phyloP scores from a whole-genome alignment of 331 rosid genomes.

The Erythrophleum ivorense region DNA sequence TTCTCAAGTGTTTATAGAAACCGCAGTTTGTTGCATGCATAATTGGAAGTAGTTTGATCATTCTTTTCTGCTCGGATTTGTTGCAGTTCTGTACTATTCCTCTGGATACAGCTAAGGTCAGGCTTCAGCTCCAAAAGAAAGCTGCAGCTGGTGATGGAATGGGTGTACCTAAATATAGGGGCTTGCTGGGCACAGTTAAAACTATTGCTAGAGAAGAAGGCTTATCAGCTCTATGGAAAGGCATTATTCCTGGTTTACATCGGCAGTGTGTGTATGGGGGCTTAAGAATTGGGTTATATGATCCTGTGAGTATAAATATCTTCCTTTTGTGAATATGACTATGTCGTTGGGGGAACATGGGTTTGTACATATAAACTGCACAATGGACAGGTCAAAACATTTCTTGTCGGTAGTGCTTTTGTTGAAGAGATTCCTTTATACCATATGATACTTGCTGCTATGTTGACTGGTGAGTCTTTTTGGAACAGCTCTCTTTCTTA shows the following conservation, averaged over 20 bases:
- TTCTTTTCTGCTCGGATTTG: constrained; percentile 28
- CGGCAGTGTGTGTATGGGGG: constrained; percentile 97
- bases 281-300: constrained; percentile 93
- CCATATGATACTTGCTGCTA: constrained; percentile 89
- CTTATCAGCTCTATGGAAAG: constrained; percentile 83
- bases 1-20: not conserved
- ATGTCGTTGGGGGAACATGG: constrained; percentile 41
- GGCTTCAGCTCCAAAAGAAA: constrained; percentile 97
- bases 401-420: constrained; percentile 84
- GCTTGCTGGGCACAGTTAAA: constrained; percentile 73
- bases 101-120: constrained; percentile 91
- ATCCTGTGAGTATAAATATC: constrained; percentile 79
- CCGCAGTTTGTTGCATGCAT: not conserved
- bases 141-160: constrained; percentile 51
- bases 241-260: constrained; percentile 92
- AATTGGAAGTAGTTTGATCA: constrained; percentile 6
- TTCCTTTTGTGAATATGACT: constrained; percentile 38
- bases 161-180: constrained; percentile 66
- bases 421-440: constrained; percentile 78
- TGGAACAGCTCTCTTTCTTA: constrained; percentile 4
- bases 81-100: constrained; percentile 93
- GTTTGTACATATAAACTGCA: constrained; percentile 53
- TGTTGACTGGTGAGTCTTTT: constrained; percentile 78
- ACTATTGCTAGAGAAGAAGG: constrained; percentile 98
- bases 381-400: constrained; percentile 80